phyloP scores from a whole-genome alignment of 2,329 filamentous ascomycete species.

The Aspergillus sp. region DNA sequence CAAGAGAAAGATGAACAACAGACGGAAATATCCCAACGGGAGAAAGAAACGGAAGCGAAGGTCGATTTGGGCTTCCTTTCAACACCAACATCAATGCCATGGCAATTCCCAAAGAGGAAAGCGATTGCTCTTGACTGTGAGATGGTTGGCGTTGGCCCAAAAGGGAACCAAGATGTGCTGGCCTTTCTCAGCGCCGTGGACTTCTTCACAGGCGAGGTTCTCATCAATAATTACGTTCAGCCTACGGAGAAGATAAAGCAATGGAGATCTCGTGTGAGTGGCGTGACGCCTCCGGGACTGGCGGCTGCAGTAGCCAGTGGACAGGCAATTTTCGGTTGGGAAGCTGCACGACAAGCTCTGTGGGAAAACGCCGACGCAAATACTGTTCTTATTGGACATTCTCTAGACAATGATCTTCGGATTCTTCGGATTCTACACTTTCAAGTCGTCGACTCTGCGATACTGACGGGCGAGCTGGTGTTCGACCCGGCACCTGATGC shows the following conservation, averaged over 20 bases:
- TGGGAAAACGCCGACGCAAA: constrained; percentile 48
- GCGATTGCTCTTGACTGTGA: constrained; percentile 55
- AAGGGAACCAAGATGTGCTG: constrained; percentile 33
- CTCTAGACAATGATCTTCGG: constrained; percentile 51
- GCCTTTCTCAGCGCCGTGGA: constrained; percentile 50
- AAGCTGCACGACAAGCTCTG: constrained; percentile 48
- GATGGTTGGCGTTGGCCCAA: constrained; percentile 46
- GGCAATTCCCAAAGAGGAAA: background rate
- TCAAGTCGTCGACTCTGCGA: constrained; percentile 51
- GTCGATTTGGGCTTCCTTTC: background rate
- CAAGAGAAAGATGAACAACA: background rate
- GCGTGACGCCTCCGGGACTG: constrained; percentile 42
- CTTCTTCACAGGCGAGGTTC: constrained; percentile 51
- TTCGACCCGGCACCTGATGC: constrained; percentile 10
- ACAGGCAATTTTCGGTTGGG: constrained; percentile 47
- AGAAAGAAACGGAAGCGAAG: background rate
- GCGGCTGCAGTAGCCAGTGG: constrained; percentile 33
- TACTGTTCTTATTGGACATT: constrained; percentile 57
- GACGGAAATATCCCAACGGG: background rate
- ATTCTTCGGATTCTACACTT: constrained; percentile 50
- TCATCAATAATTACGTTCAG: constrained; percentile 50
- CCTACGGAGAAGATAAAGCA: constrained; percentile 41
- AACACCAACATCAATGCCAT: background rate
- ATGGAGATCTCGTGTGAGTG: constrained; percentile 47
- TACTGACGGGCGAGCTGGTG: constrained; percentile 45